Conservation (phyloP, 257 asterid genomes). For the Verbascum thapsus region DNA sequence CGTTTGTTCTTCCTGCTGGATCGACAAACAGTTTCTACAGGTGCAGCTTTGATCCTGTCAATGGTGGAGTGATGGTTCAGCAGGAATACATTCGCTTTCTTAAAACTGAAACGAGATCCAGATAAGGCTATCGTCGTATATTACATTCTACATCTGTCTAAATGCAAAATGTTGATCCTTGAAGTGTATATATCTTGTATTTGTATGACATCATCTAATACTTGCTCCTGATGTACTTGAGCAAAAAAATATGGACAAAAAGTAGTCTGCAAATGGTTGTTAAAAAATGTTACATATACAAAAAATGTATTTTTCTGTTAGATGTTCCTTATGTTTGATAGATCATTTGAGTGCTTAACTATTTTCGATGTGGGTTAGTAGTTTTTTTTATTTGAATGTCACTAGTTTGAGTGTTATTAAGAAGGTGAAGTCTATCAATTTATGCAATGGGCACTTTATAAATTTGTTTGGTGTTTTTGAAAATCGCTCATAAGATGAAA, state of each 20-base stretch:
- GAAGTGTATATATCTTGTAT: conserved; percentile 27
- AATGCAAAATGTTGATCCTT: neutral
- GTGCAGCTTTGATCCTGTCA: conserved; percentile 83
- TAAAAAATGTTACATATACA: neutral
- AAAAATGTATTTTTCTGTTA: neutral
- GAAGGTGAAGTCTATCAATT: no score
- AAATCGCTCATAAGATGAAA: no score
- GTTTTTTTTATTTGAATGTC: no score
- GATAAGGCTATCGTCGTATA: no score
- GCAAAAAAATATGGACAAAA: neutral
- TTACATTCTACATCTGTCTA: neutral
- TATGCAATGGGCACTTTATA: no score
- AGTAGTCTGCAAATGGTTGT: no score
- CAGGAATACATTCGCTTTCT: conserved; percentile 72
- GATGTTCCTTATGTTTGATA: neutral
- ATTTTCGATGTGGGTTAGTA: no score
- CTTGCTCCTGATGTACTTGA: no score
- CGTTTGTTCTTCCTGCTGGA: neutral
- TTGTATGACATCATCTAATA: conserved; percentile 1
- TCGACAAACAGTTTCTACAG: conserved; percentile 65
- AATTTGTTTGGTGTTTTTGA: no score
- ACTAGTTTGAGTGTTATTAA: no score
- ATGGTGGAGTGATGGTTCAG: conserved; percentile 87
- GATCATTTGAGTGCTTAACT: no score
- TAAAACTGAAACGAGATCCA: conserved; percentile 53